Evolutionary conservation across 1,284 basidiomycete genomes (phyloP).

Genomic region (Apiotrichum sp.): DNA sequence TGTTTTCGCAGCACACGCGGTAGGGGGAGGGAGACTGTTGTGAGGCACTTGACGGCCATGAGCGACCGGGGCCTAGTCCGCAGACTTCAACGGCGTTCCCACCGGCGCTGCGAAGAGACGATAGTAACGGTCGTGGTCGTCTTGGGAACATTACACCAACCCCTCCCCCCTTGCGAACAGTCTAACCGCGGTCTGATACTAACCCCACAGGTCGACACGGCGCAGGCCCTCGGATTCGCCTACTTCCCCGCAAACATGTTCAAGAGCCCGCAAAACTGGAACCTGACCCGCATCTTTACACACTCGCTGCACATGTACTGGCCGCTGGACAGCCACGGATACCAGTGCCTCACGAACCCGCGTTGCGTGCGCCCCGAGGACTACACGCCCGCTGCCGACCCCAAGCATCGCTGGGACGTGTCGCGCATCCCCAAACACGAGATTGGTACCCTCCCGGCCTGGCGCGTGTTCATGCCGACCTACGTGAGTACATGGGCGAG

Average conservation of each 20-base stretch:
- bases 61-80: too few species aligned
- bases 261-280: not conserved
- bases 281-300: not conserved
- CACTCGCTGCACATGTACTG: conserved; percentile 6
- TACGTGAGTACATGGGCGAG: conserved; percentile 27
- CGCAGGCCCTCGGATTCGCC: not conserved
- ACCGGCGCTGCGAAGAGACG: too few species aligned
- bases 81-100: too few species aligned
- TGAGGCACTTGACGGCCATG: too few species aligned
- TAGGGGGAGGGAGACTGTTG: too few species aligned
- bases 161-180: too few species aligned
- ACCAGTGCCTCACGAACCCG: conserved; percentile 39
- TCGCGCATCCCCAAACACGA: conserved; percentile 26
- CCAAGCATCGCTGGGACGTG: conserved; percentile 19
- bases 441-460: conserved; percentile 34
- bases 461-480: conserved; percentile 34
- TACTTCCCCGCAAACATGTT: not conserved
- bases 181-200: too few species aligned
- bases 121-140: too few species aligned
- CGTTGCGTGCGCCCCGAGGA: conserved; percentile 36
- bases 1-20: too few species aligned
- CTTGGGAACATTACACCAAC: too few species aligned
- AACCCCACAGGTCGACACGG: not conserved
- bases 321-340: conserved; percentile 18
- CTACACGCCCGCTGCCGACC: conserved; percentile 25